Base-by-base conservation (phyloP, 257 asterid species). In the Phtheirospermum japonicum region DNA sequence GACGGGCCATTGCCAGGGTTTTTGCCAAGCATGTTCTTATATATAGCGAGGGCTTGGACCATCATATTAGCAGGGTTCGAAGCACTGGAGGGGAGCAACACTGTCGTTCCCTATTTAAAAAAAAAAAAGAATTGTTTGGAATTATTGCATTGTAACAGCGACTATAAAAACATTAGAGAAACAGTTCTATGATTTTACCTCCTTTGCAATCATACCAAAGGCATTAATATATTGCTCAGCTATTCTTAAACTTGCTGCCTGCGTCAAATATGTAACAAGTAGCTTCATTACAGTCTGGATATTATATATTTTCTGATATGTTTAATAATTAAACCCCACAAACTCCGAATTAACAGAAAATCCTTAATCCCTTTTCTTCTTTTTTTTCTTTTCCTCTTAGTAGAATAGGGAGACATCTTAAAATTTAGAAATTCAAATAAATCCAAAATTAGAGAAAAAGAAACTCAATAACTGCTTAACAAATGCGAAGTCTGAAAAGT, bases 181-280 rank as follows among this genome's bases (percentile, higher is more conserved):
- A 37, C 37, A 43, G 58, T 23, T 26, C 31, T 13, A 45, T 11
- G 63, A 18, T 19, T 52, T 77, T 81, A 88, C 98, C 98, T 86
- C 75, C 77, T 88, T 88, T 23, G 98, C 98, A 33, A 91, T 74
- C 56, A 66, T 75, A 64, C 86, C 13, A 51, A 88, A 91, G 4
- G 98, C 98, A 0, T 83, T 82, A 56, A 88, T 76, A 65, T 91
- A 91, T 70, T 91, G 97, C 83, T 91, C 98, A 3, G 96, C 98
- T 70, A 91, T 66, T 78, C 86, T 88, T 71, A 91, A 63, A 70
- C 97, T 86, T 56, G 97, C 95, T n/a, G 98, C 98, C 98, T 91
- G 82, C 71, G 79, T 18, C 16, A 46, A 46, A 36, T 60, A 50
- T 50, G 37, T 53, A 68, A 9, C 62, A 42, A 18, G 52, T 14